Evolutionary conservation across 2,329 filamentous ascomycete genomes (phyloP).

Genomic region (Ilyonectria sp.): DNA sequence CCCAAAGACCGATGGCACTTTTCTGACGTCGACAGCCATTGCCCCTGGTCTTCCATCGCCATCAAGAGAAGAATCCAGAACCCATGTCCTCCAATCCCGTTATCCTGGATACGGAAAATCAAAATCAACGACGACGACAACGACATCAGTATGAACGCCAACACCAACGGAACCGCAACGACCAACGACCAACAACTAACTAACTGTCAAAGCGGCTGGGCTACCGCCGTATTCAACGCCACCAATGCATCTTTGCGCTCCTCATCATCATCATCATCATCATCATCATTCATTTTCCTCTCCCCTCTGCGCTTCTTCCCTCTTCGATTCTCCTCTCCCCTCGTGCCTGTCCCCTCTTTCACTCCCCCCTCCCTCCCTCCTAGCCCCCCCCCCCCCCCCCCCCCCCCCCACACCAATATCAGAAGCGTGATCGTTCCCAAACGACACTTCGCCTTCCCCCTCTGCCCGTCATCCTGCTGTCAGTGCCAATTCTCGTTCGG

Average conservation of each 20-base stretch:
- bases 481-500: constrained; percentile 24
- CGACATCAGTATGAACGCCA: not conserved
- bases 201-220: not conserved
- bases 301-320: constrained; percentile 7
- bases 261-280: constrained; percentile 12
- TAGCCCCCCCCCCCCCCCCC: constrained; percentile 25
- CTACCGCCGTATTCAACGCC: not conserved
- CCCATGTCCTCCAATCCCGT: constrained; percentile 4
- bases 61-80: constrained; percentile 3
- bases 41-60: not conserved
- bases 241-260: constrained; percentile 5
- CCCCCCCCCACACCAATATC: constrained; percentile 21
- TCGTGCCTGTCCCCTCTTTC: not conserved
- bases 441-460: constrained; percentile 20
- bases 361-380: not conserved
- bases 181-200: not conserved
- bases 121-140: not conserved
- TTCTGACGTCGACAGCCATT: constrained; percentile 22
- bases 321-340: constrained; percentile 3
- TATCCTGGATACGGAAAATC: not conserved
- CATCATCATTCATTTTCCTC: constrained; percentile 4
- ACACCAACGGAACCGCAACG: not conserved
- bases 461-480: constrained; percentile 23
- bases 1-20: constrained; percentile 8
- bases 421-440: constrained; percentile 23